A percentile compares a stretch with the other conserved stretches of the same genome.
These are phyloP conservation scores for Chaetomium fimeti DNA, from an alignment of 495 filamentous ascomycete genomes.

Conservation along the genomic window DNA sequence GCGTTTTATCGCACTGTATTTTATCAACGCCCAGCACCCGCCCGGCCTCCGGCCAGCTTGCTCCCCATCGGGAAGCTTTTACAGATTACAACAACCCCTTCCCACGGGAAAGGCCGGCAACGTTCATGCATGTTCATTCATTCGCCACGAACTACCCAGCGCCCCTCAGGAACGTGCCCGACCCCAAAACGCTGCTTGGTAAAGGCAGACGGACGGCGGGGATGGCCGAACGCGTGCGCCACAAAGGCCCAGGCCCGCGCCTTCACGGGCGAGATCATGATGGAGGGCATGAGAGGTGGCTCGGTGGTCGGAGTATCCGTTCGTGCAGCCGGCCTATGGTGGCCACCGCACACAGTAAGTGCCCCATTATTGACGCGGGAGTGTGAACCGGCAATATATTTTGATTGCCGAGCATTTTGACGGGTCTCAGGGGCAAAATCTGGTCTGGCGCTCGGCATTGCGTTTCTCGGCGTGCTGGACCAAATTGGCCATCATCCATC, in stretches of 20 bases:
- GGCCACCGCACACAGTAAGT: neutral
- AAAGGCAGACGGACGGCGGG: neutral
- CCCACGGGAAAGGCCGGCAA: too few relatives aligned
- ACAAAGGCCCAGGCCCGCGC: neutral
- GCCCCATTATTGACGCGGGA: neutral
- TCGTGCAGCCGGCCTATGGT: neutral
- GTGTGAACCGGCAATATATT: constrained; percentile 16
- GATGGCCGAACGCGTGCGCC: too few relatives aligned
- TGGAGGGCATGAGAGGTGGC: neutral
- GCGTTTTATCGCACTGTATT: neutral
- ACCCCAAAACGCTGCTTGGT: neutral
- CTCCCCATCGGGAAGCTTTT: too few relatives aligned
- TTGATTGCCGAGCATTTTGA: constrained; percentile 6
- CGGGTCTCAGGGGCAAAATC: neutral
- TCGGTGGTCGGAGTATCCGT: neutral
- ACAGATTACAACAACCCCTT: too few relatives aligned
- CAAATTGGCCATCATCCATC: too few relatives aligned
- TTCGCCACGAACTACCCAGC: too few relatives aligned
- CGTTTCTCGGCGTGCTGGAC: neutral
- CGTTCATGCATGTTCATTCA: too few relatives aligned
- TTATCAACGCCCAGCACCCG: too few relatives aligned
- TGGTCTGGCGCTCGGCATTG: neutral
- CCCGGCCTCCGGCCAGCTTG: too few relatives aligned
- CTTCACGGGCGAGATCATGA: neutral
- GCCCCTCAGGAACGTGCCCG: too few relatives aligned